Conservation (phyloP, 495 filamentous ascomycete genomes). For the Annulohypoxylon maeteangense region DNA sequence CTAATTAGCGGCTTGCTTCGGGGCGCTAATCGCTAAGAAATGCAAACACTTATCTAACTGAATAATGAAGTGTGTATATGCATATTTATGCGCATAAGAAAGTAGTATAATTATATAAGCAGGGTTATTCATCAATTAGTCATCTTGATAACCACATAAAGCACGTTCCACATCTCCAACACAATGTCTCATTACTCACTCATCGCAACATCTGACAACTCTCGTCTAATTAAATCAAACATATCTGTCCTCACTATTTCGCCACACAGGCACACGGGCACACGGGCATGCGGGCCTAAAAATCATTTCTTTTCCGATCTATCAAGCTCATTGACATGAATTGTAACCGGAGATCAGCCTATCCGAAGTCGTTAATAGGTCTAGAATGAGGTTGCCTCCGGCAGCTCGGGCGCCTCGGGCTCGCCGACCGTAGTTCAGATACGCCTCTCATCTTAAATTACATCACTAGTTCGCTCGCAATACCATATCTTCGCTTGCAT, state of each 20-base stretch:
- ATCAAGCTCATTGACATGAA: background rate
- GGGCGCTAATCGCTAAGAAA: background rate
- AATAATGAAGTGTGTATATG: background rate
- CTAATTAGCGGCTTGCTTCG: slow-evolving; percentile 15
- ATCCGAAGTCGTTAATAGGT: background rate
- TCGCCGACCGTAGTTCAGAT: background rate
- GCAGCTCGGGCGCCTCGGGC: background rate
- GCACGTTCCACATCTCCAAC: slow-evolving; percentile 1
- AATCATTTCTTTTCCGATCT: background rate
- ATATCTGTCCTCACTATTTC: slow-evolving; percentile 6
- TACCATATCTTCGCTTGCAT: background rate
- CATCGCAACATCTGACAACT: slow-evolving; percentile 3
- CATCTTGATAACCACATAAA: slow-evolving; percentile 1
- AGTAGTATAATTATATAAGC: background rate
- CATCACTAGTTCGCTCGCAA: background rate
- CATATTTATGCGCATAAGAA: background rate
- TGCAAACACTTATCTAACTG: slow-evolving; percentile 22
- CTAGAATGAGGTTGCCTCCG: background rate
- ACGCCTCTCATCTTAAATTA: slow-evolving; percentile 6
- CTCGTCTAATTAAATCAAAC: background rate
- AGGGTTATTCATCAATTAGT: background rate
- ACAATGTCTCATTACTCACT: background rate
- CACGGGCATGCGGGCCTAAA: too few species aligned
- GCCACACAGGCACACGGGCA: too few species aligned
- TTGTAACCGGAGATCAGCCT: background rate